Evolutionary conservation across 192 early-diverging fungal species (phyloP), one percentile per base, ranked within the genome.

Genomic region (Coemansia sp.): DNA sequence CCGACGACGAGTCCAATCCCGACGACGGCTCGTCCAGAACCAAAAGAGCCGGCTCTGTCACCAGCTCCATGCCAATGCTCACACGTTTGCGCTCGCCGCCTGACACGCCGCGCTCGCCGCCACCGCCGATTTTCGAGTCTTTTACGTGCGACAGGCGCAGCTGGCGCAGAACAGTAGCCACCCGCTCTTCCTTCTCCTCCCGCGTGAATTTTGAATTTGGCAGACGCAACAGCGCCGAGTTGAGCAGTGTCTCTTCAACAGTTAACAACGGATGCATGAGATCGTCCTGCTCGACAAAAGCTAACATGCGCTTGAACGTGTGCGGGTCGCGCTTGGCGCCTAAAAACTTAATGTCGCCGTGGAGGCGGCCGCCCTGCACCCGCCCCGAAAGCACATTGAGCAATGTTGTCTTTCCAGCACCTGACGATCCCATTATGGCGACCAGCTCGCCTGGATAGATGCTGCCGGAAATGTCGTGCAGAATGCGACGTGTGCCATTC

Each of bases 21-120:
- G 82, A 90, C 64, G 71, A 79, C 59, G 65, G 87, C 79, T 77
- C 90, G 27, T 67, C 87, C 31, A 89, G 74, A 51, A 91, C 85
- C 25, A 92, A 59, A 27, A 91, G 77, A 27, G 83, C 79, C 6
- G 91, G 82, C 47, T 90, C 83, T 3, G 85, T 87, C 47, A 92
- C 77, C 48, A 87, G 75, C 61, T 92, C 90, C 83, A 85, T 85
- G 21, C 85, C 91, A 26, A 92, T 92, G n/a, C 85, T 85, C 14
- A 85, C 83, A 14, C 91, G 87, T 62, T 90, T 90, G 50, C 85
- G 82, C 65, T 91, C 89, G 25, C 91, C 91, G 4, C 91, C 91
- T 23, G 85, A 87, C 11, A 92, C 71, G 17, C 74, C 72, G 89
- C 91, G 69, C 89, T 89, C 60, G 77, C 77, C n/a, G 1, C 78